Conservation (phyloP, 139 green algal genomes). For the Coccomyxa sp. region DNA sequence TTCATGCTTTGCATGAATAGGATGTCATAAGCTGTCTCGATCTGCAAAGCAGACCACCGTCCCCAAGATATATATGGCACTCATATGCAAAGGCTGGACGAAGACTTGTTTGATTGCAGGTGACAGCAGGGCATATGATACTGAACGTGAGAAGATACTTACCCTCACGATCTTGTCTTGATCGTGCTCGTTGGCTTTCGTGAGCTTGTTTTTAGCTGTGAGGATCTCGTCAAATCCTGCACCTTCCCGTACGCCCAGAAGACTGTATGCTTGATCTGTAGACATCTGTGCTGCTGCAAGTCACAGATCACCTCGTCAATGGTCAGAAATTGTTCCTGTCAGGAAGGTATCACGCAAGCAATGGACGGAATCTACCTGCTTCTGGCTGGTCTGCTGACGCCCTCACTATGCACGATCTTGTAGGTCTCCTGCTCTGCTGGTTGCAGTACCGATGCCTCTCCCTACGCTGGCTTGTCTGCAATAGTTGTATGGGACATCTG, state of each 20-base stretch:
- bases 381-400: no score
- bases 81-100: not conserved
- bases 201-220: constrained; percentile 49
- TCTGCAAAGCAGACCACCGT: constrained; percentile 32
- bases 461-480: no score
- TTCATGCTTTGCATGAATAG: constrained; percentile 77
- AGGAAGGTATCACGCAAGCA: no score
- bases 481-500: no score
- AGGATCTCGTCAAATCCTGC: constrained; percentile 51
- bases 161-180: constrained; percentile 5
- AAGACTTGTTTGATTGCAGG: not conserved
- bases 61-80: no score
- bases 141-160: not conserved
- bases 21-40: constrained; percentile 70
- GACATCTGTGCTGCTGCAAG: constrained; percentile 21
- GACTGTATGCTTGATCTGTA: constrained; percentile 32
- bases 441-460: no score
- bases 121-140: not conserved
- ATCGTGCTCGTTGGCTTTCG: constrained; percentile 12
- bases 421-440: no score
- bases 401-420: no score
- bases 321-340: no score
- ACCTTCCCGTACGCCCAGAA: constrained; percentile 34
- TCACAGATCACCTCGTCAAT: no score
- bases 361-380: no score